These are phyloP conservation scores for Coprinellus micaceus DNA, from an alignment of 768 basidiomycete genomes.

Conservation along the genomic window DNA sequence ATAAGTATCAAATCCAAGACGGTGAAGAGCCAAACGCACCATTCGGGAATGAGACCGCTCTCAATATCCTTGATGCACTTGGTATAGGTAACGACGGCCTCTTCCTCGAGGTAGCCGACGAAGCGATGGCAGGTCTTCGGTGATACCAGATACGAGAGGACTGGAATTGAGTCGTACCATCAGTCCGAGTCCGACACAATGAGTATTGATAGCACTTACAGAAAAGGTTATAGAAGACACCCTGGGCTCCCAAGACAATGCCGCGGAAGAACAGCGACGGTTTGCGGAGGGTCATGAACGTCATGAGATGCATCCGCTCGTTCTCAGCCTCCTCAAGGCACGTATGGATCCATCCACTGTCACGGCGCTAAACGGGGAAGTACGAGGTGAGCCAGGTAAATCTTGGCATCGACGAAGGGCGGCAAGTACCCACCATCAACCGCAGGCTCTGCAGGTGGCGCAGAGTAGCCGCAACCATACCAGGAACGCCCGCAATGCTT, in stretches of 20 bases:
- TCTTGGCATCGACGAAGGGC: not conserved
- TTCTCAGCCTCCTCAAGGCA: conserved; percentile 94
- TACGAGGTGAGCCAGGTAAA: not conserved
- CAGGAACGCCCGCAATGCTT: conserved; percentile 90
- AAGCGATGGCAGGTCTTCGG: conserved; percentile 83
- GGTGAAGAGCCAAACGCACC: conserved; percentile 38
- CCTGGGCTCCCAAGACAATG: conserved; percentile 86
- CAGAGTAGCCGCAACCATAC: conserved; percentile 88
- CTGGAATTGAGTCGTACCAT: conserved; percentile 29
- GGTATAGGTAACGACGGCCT: conserved; percentile 91
- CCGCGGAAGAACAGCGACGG: conserved; percentile 80
- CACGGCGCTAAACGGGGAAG: conserved; percentile 37
- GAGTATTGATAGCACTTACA: no score
- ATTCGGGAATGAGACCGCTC: conserved; percentile 74
- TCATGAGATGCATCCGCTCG: conserved; percentile 96
- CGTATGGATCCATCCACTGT: conserved; percentile 80
- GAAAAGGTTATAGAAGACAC: conserved; percentile 86
- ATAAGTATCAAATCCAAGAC: not conserved
- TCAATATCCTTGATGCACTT: conserved; percentile 82
- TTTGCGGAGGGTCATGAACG: conserved; percentile 89
- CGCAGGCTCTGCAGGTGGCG: conserved; percentile 87
- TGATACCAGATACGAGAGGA: conserved; percentile 74
- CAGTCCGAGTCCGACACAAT: no score
- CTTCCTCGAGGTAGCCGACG: conserved; percentile 90
- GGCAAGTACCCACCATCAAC: conserved; percentile 77